phyloP scores from a whole-genome alignment of 306 rosid species.

The Lathyrus tuberosus region DNA sequence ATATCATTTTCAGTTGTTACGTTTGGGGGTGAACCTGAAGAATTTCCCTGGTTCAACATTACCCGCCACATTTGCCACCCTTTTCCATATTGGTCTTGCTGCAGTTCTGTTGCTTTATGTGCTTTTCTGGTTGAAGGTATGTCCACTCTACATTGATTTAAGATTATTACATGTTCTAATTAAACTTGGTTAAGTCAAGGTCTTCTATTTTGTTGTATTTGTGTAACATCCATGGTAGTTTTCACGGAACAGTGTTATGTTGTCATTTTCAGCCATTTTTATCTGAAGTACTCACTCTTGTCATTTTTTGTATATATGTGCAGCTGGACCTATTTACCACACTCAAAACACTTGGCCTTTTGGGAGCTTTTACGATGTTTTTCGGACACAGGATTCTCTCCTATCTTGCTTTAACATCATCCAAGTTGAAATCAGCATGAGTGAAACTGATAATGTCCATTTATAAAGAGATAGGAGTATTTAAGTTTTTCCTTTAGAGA shows the following conservation, averaged over 20 bases:
- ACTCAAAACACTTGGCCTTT: slow-evolving; percentile 68
- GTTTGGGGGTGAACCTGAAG: slow-evolving; percentile 86
- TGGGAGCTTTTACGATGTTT: slow-evolving; percentile 75
- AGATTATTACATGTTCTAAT: slow-evolving; percentile 9
- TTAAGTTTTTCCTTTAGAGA: slow-evolving; percentile 29
- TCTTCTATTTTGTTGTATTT: slow-evolving; percentile 17
- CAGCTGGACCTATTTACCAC: slow-evolving; percentile 98
- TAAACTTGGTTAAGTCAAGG: slow-evolving; percentile 27
- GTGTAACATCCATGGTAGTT: slow-evolving; percentile 13
- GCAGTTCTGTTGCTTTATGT: slow-evolving; percentile 80
- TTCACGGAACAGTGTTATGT: slow-evolving; percentile 3
- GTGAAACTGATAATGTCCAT: slow-evolving; percentile 34
- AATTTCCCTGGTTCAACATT: slow-evolving; percentile 74
- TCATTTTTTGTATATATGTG: slow-evolving; percentile 35
- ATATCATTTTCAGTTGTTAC: slow-evolving; percentile 60
- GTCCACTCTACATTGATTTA: slow-evolving; percentile 8
- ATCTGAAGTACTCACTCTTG: slow-evolving; percentile 16
- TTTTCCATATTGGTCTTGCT: slow-evolving; percentile 80
- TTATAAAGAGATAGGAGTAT: slow-evolving; percentile 34
- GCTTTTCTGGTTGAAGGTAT: slow-evolving; percentile 97
- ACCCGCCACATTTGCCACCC: slow-evolving; percentile 71
- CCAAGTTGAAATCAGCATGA: slow-evolving; percentile 95
- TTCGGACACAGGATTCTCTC: slow-evolving; percentile 92
- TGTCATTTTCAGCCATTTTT: slow-evolving; percentile 3
- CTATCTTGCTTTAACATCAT: slow-evolving; percentile 75